Conservation (phyloP, 2,329 filamentous ascomycete genomes). For the Ceratocystis harringtonii region DNA sequence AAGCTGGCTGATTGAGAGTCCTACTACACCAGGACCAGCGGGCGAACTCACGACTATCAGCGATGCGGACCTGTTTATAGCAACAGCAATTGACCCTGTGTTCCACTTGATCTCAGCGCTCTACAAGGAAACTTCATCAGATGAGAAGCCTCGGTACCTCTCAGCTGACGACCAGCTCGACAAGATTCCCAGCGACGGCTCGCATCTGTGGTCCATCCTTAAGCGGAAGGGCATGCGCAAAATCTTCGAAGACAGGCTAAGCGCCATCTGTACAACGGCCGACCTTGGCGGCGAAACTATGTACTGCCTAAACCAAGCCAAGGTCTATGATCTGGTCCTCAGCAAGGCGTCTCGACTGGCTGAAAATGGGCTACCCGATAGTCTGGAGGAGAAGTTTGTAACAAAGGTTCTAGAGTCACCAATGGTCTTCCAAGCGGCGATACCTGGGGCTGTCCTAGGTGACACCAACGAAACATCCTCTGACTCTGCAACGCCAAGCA, state of each 20-base stretch:
- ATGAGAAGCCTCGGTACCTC: constrained; percentile 48
- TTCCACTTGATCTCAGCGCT: constrained; percentile 72
- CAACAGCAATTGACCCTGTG: constrained; percentile 68
- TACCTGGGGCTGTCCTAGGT: constrained; percentile 17
- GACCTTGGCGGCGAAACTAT: constrained; percentile 72
- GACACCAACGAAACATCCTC: neutral
- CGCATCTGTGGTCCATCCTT: constrained; percentile 45
- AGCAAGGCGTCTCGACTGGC: constrained; percentile 57
- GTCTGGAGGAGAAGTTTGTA: constrained; percentile 77
- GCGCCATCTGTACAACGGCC: constrained; percentile 61
- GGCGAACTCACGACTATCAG: constrained; percentile 8
- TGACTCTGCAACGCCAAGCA: neutral
- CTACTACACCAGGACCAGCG: constrained; percentile 1
- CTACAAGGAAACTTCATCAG: constrained; percentile 27
- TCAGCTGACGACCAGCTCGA: constrained; percentile 60
- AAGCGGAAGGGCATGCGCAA: constrained; percentile 32
- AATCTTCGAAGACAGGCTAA: constrained; percentile 50
- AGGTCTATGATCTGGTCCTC: constrained; percentile 50
- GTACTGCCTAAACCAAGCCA: constrained; percentile 63
- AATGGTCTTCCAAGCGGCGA: constrained; percentile 48
- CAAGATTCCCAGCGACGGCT: constrained; percentile 36
- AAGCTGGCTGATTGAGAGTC: constrained; percentile 44
- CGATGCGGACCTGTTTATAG: constrained; percentile 61
- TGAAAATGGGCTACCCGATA: constrained; percentile 51
- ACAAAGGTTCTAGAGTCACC: constrained; percentile 61